These are phyloP conservation scores for Ormosia semicastrata DNA, from an alignment of 306 rosid genomes.

Conservation along the genomic window DNA sequence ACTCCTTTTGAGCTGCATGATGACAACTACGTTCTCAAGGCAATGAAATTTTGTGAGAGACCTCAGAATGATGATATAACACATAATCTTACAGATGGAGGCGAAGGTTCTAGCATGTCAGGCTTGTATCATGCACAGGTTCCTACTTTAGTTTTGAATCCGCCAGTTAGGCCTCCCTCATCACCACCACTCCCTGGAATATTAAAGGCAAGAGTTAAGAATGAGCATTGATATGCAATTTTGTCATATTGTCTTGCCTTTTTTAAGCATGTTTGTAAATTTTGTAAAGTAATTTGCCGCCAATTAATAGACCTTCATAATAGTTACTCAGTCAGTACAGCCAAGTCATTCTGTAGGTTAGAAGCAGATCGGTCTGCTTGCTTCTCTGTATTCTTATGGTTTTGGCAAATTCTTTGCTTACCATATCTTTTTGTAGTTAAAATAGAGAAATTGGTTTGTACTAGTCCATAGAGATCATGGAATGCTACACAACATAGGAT, in stretches of 20 bases:
- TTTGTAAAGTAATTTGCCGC: slow-evolving; percentile 50
- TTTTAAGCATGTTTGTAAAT: slow-evolving; percentile 50
- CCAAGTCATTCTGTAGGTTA: slow-evolving; percentile 35
- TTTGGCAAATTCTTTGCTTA: slow-evolving; percentile 43
- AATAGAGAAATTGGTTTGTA: slow-evolving; percentile 26
- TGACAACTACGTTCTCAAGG: slow-evolving; percentile 82
- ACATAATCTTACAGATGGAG: slow-evolving; percentile 60
- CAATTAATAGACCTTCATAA: slow-evolving; percentile 22
- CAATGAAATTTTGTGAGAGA: slow-evolving; percentile 77
- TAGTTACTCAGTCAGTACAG: slow-evolving; percentile 28
- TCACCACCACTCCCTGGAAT: slow-evolving; percentile 94
- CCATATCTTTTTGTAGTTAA: slow-evolving; percentile 24
- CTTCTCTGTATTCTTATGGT: slow-evolving; percentile 25
- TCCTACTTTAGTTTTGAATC: slow-evolving; percentile 48
- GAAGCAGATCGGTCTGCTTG: slow-evolving; percentile 38
- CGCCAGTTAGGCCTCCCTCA: slow-evolving; percentile 61
- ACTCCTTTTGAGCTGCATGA: slow-evolving; percentile 97
- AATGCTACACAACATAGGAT: neutral
- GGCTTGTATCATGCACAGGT: slow-evolving; percentile 55
- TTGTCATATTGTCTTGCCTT: slow-evolving; percentile 16
- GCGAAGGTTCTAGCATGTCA: slow-evolving; percentile 69
- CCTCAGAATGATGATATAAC: slow-evolving; percentile 49
- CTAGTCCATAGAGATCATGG: slow-evolving; percentile 24
- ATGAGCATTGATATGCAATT: slow-evolving; percentile 56
- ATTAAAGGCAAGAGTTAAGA: slow-evolving; percentile 85